Conservation (phyloP, 2,329 filamentous ascomycete species). For the Podosphaera aphanis region DNA sequence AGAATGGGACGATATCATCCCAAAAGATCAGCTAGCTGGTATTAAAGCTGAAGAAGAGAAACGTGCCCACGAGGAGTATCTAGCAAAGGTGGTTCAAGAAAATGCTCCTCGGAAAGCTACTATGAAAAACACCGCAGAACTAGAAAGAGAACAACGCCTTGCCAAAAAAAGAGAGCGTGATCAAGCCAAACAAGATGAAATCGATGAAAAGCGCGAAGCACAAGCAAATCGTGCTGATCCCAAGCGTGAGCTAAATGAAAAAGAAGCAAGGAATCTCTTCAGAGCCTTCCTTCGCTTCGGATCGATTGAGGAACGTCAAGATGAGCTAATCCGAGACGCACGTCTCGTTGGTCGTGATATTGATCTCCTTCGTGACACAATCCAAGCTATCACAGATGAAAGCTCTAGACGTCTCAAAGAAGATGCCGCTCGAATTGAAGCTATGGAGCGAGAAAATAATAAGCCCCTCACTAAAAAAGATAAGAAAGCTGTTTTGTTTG, state of each 20-base stretch:
- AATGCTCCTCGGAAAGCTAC: slow-evolving; percentile 57
- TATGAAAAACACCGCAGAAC: slow-evolving; percentile 31
- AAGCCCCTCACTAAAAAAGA: slow-evolving; percentile 88
- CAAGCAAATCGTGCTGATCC: slow-evolving; percentile 60
- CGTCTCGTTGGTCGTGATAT: slow-evolving; percentile 62
- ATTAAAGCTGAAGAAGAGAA: slow-evolving; percentile 79
- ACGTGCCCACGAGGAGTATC: slow-evolving; percentile 59
- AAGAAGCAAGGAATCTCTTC: slow-evolving; percentile 80
- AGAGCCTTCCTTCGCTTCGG: slow-evolving; percentile 80
- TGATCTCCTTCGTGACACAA: slow-evolving; percentile 51
- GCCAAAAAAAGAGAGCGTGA: slow-evolving; percentile 43
- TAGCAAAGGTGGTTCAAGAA: slow-evolving; percentile 61
- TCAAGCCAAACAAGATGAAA: slow-evolving; percentile 45
- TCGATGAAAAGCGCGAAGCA: slow-evolving; percentile 39
- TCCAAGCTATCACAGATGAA: slow-evolving; percentile 43
- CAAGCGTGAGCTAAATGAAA: slow-evolving; percentile 70
- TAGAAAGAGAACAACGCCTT: slow-evolving; percentile 39
- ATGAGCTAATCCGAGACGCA: slow-evolving; percentile 73
- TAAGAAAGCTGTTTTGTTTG: slow-evolving; percentile 86
- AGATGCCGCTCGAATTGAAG: slow-evolving; percentile 38
- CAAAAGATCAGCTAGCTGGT: slow-evolving; percentile 69
- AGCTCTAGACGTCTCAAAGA: slow-evolving; percentile 53
- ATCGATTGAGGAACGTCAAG: slow-evolving; percentile 64
- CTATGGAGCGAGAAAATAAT: slow-evolving; percentile 44
- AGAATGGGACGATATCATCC: slow-evolving; percentile 97